phyloP scores from a whole-genome alignment of 106 monocot genomes.

The Platanthera zijinensis region DNA sequence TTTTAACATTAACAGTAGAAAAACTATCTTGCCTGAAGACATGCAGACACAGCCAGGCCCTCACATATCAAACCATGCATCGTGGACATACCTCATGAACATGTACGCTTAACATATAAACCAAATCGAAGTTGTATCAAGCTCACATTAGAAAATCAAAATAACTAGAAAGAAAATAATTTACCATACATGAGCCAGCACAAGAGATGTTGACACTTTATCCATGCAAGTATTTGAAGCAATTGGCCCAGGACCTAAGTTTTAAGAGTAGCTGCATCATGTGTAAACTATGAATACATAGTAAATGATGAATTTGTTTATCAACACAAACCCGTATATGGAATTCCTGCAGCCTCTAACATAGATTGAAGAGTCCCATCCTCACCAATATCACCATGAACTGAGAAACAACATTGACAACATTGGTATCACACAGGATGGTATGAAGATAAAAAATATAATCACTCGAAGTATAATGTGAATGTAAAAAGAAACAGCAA shows the following conservation, averaged over 20 bases:
- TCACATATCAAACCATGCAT: not conserved
- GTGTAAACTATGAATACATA: not conserved
- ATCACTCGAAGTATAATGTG: not conserved
- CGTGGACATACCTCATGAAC: not conserved
- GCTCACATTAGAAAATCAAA: not conserved
- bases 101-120: no score
- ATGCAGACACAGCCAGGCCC: not conserved
- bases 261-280: constrained; percentile 1
- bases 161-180: not conserved
- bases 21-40: not conserved
- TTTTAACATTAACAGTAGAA: no score
- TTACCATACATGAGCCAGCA: constrained; percentile 60
- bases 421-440: not conserved
- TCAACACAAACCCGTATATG: constrained; percentile 72
- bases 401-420: constrained; percentile 24
- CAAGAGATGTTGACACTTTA: constrained; percentile 75
- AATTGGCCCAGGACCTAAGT: constrained; percentile 63
- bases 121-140: no score
- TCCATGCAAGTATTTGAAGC: constrained; percentile 89
- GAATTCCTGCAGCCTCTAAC: constrained; percentile 64
- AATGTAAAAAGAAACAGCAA: not conserved
- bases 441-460: not conserved
- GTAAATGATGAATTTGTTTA: constrained; percentile 2
- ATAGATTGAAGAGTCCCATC: constrained; percentile 87
- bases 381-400: constrained; percentile 98